Conservation (phyloP, 495 filamentous ascomycete genomes). For the Rhypophila decipiens region DNA sequence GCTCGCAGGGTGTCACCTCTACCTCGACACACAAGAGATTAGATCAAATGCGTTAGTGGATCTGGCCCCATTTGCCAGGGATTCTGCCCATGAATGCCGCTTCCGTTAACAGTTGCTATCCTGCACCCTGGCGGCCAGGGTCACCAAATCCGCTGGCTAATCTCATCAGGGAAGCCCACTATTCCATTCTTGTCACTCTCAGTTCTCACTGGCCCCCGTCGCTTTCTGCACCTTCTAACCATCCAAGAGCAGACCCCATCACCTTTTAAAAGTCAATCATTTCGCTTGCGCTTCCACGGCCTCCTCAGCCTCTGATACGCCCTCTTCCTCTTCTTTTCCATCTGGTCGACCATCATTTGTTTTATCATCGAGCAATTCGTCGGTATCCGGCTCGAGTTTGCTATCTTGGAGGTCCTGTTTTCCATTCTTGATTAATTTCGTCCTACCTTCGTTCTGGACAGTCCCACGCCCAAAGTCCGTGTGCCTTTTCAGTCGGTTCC, state of each 20-base stretch:
- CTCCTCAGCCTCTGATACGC: conserved; percentile 30
- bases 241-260: conserved; percentile 34
- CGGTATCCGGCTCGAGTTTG: conserved; percentile 14
- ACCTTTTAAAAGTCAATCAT: conserved; percentile 39
- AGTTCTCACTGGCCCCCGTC: conserved; percentile 11
- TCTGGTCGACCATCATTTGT: conserved; percentile 22
- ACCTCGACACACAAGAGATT: conserved; percentile 8
- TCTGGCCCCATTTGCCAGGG: background rate
- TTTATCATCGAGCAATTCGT: conserved; percentile 15
- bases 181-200: conserved; percentile 23
- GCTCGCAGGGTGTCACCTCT: background rate
- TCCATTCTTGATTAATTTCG: conserved; percentile 17
- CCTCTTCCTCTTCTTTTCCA: conserved; percentile 19
- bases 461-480: background rate
- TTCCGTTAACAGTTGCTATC: conserved; percentile 13
- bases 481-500: background rate
- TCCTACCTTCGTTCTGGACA: background rate
- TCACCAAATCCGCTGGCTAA: conserved; percentile 26
- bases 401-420: conserved; percentile 17
- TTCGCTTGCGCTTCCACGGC: conserved; percentile 42
- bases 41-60: conserved; percentile 20
- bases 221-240: conserved; percentile 23
- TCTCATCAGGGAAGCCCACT: conserved; percentile 29
- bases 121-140: conserved; percentile 3
- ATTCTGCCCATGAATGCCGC: background rate